Evolutionary conservation across 768 basidiomycete genomes (phyloP).

Genomic region (Leccinum boreale): DNA sequence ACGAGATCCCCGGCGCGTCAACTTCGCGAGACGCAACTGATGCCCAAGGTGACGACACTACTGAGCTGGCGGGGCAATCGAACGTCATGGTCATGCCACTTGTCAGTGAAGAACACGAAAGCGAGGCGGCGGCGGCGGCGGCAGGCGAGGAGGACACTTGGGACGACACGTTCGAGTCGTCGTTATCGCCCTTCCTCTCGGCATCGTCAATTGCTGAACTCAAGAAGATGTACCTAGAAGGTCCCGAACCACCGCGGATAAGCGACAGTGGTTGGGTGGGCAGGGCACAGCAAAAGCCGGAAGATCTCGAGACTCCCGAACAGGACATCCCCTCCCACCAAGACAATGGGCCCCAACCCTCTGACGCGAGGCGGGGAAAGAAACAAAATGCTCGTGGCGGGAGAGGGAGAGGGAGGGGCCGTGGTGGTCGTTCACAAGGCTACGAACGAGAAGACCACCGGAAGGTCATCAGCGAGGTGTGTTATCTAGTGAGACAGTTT

Average conservation of each 20-base stretch:
- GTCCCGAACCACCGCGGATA: conserved; percentile 70
- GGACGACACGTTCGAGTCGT: conserved; percentile 57
- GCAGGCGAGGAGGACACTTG: conserved; percentile 46
- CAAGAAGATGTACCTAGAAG: conserved; percentile 76
- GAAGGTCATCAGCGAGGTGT: conserved; percentile 78
- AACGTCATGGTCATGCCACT: not conserved
- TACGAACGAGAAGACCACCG: conserved; percentile 59
- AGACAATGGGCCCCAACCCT: conserved; percentile 20
- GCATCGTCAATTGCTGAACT: conserved; percentile 56
- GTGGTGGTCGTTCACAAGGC: conserved; percentile 39
- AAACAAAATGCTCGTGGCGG: conserved; percentile 41
- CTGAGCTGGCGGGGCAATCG: conserved; percentile 1
- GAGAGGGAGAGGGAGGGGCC: conserved; percentile 43
- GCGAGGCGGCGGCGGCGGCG: not conserved
- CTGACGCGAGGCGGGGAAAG: conserved; percentile 34
- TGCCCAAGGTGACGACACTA: conserved; percentile 7
- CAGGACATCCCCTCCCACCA: conserved; percentile 5
- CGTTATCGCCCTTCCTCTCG: conserved; percentile 63
- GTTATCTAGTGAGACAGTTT: conserved; percentile 31
- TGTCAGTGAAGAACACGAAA: not conserved
- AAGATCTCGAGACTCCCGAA: conserved; percentile 20
- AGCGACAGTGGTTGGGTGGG: conserved; percentile 76
- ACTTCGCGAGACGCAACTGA: conserved; percentile 10
- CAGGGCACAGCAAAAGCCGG: conserved; percentile 36
- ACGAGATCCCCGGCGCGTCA: conserved; percentile 10